phyloP scores from a whole-genome alignment of 192 early-diverging fungal genomes.

The Geranomyces michiganensis region DNA sequence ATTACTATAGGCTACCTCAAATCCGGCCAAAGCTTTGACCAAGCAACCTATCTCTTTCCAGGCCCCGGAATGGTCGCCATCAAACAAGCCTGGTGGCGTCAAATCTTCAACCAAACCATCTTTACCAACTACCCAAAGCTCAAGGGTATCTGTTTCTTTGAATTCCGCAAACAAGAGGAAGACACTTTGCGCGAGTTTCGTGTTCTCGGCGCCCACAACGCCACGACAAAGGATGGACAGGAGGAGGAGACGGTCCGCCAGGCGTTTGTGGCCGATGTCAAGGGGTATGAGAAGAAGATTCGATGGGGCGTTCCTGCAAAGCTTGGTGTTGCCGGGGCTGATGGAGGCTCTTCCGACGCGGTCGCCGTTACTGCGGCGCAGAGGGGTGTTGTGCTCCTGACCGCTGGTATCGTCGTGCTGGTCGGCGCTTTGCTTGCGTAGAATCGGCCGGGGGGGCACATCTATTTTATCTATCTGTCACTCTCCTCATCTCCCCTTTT shows the following conservation, averaged over 20 bases:
- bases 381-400: too few relatives aligned
- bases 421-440: too few relatives aligned
- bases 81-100: constrained; percentile 53
- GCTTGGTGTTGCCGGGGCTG: background rate
- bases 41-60: constrained; percentile 12
- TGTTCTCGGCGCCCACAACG: constrained; percentile 29
- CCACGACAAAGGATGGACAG: background rate
- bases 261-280: constrained; percentile 13
- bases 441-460: too few relatives aligned
- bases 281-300: constrained; percentile 1
- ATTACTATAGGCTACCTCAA: constrained; percentile 17
- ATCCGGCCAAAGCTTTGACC: background rate
- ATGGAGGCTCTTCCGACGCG: background rate
- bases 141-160: constrained; percentile 43
- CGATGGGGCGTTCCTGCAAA: constrained; percentile 12
- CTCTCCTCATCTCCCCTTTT: too few relatives aligned
- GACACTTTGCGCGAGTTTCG: constrained; percentile 42
- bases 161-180: constrained; percentile 49
- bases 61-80: constrained; percentile 36
- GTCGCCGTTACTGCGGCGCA: too few relatives aligned
- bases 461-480: too few relatives aligned
- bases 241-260: constrained; percentile 11
- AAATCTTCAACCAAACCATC: constrained; percentile 38
- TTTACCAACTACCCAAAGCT: constrained; percentile 40
- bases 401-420: too few relatives aligned